phyloP scores from a whole-genome alignment of 225 moss, liverwort and hornwort genomes.

The Bryoerythrophyllum caledonicum region DNA sequence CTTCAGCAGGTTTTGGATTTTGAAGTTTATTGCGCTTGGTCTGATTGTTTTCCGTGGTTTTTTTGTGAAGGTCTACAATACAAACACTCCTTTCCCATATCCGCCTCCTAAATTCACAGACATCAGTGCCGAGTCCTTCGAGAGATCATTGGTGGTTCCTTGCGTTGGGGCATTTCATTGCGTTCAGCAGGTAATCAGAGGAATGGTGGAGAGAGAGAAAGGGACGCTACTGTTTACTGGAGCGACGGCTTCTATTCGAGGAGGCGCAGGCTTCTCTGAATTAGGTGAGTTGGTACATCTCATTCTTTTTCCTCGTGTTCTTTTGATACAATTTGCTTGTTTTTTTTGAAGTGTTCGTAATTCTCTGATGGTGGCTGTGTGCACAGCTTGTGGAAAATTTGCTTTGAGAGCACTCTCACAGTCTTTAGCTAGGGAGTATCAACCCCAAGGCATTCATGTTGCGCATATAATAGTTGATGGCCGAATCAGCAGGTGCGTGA shows the following conservation, averaged over 20 bases:
- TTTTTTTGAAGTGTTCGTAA: neutral
- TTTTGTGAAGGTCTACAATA: slow-evolving; percentile 63
- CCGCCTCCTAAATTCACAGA: slow-evolving; percentile 71
- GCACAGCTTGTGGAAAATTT: slow-evolving; percentile 81
- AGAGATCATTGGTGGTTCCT: slow-evolving; percentile 57
- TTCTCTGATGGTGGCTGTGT: slow-evolving; percentile 10
- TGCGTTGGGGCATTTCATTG: slow-evolving; percentile 82
- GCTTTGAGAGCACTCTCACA: slow-evolving; percentile 71
- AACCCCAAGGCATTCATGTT: slow-evolving; percentile 73
- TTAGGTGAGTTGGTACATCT: slow-evolving; percentile 40
- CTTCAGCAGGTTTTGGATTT: slow-evolving; percentile 10
- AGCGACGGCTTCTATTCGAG: slow-evolving; percentile 59
- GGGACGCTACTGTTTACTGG: slow-evolving; percentile 71
- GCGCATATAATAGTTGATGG: slow-evolving; percentile 78
- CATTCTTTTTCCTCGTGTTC: neutral
- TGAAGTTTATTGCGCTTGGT: neutral
- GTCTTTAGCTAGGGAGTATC: slow-evolving; percentile 69
- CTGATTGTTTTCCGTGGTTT: neutral
- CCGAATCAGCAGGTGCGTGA: slow-evolving; percentile 38
- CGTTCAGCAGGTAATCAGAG: slow-evolving; percentile 66
- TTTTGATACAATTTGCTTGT: neutral
- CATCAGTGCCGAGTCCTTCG: slow-evolving; percentile 64
- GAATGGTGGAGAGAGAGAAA: slow-evolving; percentile 63
- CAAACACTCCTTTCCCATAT: slow-evolving; percentile 64
- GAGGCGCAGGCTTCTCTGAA: slow-evolving; percentile 76